Evolutionary conservation across 2,329 filamentous ascomycete genomes (phyloP), one percentile per base, ranked within the genome.

Genomic region (Ustulina deusta): DNA sequence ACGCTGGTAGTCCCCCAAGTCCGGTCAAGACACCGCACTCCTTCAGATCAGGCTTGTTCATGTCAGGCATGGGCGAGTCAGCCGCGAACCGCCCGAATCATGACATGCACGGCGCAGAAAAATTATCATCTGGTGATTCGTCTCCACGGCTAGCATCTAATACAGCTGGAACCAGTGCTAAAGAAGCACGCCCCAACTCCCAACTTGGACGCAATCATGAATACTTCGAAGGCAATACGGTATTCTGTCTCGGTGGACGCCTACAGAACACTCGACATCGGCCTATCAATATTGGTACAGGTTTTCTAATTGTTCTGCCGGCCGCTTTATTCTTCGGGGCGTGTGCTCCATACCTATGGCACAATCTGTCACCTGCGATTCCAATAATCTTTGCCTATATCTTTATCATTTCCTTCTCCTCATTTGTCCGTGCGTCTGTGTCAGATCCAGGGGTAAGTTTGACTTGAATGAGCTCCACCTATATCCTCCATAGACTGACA

Each of bases 211-310:
- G 87, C 72, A 97, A 97, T 74, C 92, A 95, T 80, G 89, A 98
- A 78, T 97, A 97, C 79, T 98, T 97, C 75, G 88, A 93, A 51
- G 96, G 96, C 52, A 99, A 98, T 77, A 97, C 93, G 0, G 84
- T 94, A 27, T 99, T 99, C 77, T 97, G 90, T 78, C 85, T 93
- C 66, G 91, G 93, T 38, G 96, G 96, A 7, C 88, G 96, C 66
- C 85, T 96, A 68, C 93, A 97, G 77, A 97, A 98, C 79, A 91
- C 96, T 40, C 89, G 89, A 73, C 92, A 97, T 73, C 88, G 91
- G 71, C 96, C 96, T 1, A 90, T 99, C 77, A 98, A 97, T 74
- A 87, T 97, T 74, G 90, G 90, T 13, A 99, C 96, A 1, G 94
- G 91, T 1, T 80, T 93, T 57, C 83, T 97, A 34, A 87, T 97